Evolutionary conservation across 106 monocot species (phyloP).

Genomic region (Iris macrosiphon): DNA sequence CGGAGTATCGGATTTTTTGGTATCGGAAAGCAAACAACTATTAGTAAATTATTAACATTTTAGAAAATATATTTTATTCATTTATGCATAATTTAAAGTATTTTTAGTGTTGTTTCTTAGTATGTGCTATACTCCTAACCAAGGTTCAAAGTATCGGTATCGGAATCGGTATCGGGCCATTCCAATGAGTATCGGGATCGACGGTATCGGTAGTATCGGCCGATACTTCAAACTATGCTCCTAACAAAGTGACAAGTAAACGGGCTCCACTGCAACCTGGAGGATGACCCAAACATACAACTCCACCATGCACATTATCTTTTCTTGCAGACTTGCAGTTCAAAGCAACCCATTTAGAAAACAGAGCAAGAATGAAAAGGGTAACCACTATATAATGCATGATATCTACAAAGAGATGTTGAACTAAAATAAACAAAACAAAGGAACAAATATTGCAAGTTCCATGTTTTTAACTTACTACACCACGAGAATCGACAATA

Average conservation of each 20-base stretch:
- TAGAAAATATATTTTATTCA: not conserved
- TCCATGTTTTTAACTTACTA: not conserved
- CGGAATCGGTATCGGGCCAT: too few species aligned
- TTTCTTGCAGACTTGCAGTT: constrained; percentile 26
- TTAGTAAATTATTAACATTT: too few species aligned
- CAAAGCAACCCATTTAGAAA: constrained; percentile 10
- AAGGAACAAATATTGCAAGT: not conserved
- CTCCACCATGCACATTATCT: constrained; percentile 81
- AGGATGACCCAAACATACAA: constrained; percentile 88
- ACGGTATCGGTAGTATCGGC: too few species aligned
- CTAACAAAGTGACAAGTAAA: constrained; percentile 74
- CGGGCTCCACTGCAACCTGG: constrained; percentile 91
- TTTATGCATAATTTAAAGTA: not conserved
- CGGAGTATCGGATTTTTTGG: too few species aligned
- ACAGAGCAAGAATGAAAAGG: not conserved
- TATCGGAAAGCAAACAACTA: too few species aligned
- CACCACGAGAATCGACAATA: not conserved
- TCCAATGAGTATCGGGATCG: too few species aligned
- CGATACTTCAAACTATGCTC: constrained; percentile 31
- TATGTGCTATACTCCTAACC: not conserved
- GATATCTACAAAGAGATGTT: not conserved
- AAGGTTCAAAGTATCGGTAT: not conserved
- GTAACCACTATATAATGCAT: not conserved
- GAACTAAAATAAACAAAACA: not conserved
- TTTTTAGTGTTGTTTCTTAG: too few species aligned